Evolutionary conservation across 371 early-diverging fungal genomes (phyloP).

Genomic region (Blastocladiella emersonii): DNA sequence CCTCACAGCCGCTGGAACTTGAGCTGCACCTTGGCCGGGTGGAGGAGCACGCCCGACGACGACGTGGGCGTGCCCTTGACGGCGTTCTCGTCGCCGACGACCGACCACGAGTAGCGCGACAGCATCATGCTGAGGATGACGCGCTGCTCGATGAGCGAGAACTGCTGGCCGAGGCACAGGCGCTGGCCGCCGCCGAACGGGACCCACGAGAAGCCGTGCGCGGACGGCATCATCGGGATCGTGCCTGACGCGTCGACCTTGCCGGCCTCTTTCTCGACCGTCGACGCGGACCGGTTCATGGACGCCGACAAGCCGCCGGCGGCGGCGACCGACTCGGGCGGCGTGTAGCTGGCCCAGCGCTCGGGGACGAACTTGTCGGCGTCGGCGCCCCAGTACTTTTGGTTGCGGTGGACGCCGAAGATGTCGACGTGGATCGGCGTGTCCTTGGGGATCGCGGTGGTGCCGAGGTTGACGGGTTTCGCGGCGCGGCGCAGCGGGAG

Average conservation of each 20-base stretch:
- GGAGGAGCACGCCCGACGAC: constrained; percentile 1
- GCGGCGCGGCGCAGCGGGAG: not conserved
- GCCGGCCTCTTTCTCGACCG: not conserved
- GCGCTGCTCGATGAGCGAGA: constrained; percentile 4
- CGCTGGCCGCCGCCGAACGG: constrained; percentile 7
- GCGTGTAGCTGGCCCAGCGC: no score
- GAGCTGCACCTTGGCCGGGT: not conserved
- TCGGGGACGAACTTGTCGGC: not conserved
- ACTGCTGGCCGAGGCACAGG: constrained; percentile 4
- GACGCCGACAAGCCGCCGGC: not conserved
- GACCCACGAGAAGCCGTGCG: constrained; percentile 3
- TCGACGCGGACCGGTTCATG: not conserved
- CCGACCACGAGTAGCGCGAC: not conserved
- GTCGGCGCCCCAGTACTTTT: not conserved
- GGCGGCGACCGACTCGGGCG: not conserved
- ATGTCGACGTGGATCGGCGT: not conserved
- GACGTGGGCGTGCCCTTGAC: not conserved
- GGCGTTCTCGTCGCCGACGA: not conserved
- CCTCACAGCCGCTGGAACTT: not conserved
- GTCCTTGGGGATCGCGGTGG: not conserved
- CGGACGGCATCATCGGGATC: constrained; percentile 3
- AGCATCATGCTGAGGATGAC: not conserved
- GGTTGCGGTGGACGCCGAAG: not conserved
- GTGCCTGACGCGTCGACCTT: not conserved
- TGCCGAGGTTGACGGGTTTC: not conserved